Conservation (phyloP, 768 basidiomycete genomes). For the Tephrocybe sp. region DNA sequence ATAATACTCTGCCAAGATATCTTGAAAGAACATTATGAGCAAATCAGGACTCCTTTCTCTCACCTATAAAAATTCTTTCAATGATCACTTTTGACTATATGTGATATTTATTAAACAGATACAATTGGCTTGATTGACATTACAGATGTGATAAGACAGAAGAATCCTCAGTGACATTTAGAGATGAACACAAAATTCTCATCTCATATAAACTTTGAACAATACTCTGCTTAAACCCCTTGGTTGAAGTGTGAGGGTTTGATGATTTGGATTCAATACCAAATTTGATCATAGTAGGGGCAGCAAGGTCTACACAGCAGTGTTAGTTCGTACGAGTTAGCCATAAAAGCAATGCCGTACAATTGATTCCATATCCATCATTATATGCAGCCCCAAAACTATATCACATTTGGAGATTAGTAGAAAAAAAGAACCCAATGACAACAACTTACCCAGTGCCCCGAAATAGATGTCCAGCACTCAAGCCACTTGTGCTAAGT, state of each 20-base stretch:
- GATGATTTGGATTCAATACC: slow-evolving; percentile 90
- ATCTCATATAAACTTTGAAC: slow-evolving; percentile 67
- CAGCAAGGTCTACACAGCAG: slow-evolving; percentile 66
- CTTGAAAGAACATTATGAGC: slow-evolving; percentile 1
- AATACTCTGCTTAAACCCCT: slow-evolving; percentile 60
- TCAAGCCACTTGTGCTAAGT: slow-evolving; percentile 85
- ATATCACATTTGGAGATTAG: background rate
- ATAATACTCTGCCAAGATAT: slow-evolving; percentile 7
- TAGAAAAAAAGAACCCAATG: background rate
- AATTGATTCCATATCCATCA: slow-evolving; percentile 94
- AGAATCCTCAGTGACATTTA: slow-evolving; percentile 20
- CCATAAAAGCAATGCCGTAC: slow-evolving; percentile 41
- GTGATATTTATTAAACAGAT: too few relatives aligned
- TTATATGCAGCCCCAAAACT: slow-evolving; percentile 79
- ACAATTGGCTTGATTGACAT: too few relatives aligned
- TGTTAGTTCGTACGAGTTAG: background rate
- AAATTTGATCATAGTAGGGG: slow-evolving; percentile 78
- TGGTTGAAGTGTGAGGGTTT: slow-evolving; percentile 66
- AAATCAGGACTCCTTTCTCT: slow-evolving; percentile 2
- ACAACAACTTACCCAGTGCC: slow-evolving; percentile 69
- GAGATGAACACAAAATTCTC: slow-evolving; percentile 46
- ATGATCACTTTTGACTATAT: background rate
- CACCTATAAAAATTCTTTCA: background rate
- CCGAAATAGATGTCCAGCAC: slow-evolving; percentile 79
- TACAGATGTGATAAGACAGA: slow-evolving; percentile 30